Base-by-base conservation (phyloP, 768 basidiomycete genomes). In the Phaeotremella fagi region DNA sequence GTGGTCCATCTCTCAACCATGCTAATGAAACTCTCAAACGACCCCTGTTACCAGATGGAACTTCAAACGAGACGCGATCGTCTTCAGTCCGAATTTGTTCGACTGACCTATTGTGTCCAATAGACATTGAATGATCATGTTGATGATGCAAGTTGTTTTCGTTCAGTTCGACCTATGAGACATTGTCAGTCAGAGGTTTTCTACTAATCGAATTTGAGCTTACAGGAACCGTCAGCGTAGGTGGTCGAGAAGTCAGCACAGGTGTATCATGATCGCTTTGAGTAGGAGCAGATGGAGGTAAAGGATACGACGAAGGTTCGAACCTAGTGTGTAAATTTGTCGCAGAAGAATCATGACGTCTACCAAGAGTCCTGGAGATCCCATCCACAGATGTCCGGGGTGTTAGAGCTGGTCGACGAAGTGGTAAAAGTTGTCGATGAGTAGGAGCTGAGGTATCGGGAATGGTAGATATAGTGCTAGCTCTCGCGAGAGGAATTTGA, bases 261-360 rank as follows among this genome's bases (percentile, higher is more conserved):
- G n/a, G n/a, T n/a, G n/a, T n/a, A n/a, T n/a, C n/a, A n/a, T n/a
- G n/a, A n/a, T n/a, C n/a, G n/a, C n/a, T n/a, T n/a, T n/a, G n/a
- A n/a, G n/a, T n/a, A n/a, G n/a, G n/a, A n/a, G n/a, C 20, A 12
- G 38, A 41, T 6, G 54, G 29, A 1, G 64, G 64, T 12, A 66
- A 37, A 18, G 64, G 64, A 28, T 66, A 66, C 55, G 50, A 55
- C 5, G 35, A 50, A 6, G 64, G 64, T 43, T 66, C 60, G 45
- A 66, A 66, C 15, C 52, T 46, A 16, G 64, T 52, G 14, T 51
- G 52, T 6, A 64, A 36, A 29, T 47, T 55, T 5, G 48, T 28
- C 3, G 48, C 15, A 0, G 52, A 55, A 15, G 55, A 41, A 28
- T 55, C 60, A 24, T 49, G 49, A 16, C 33, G 28, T 20, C 58